Conservation (phyloP, 331 rosid species). For the Quercus tomentella region DNA sequence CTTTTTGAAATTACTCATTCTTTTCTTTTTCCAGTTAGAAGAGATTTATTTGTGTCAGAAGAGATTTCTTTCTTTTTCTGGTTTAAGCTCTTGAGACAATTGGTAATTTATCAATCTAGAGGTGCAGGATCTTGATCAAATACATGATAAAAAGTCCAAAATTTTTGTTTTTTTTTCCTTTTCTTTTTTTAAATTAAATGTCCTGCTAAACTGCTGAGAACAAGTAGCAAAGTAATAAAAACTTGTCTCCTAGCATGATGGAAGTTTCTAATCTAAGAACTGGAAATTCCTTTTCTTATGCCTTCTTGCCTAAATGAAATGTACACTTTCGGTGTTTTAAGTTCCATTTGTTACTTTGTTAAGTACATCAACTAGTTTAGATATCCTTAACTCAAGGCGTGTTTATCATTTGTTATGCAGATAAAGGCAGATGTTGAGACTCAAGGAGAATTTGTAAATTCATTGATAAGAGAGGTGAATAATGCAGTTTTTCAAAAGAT, state of each 20-base stretch:
- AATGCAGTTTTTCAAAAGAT: conserved; percentile 76
- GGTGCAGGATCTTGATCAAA: neutral
- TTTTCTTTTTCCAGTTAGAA: neutral
- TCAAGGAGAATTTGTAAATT: conserved; percentile 96
- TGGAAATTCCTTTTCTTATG: neutral
- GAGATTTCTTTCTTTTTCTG: too few species aligned
- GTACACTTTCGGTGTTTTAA: neutral
- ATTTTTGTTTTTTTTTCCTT: too few species aligned
- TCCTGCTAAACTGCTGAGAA: neutral
- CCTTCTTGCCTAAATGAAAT: neutral
- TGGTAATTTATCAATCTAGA: neutral
- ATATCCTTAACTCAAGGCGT: neutral
- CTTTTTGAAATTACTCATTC: neutral
- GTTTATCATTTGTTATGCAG: conserved; percentile 36
- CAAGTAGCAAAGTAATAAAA: neutral
- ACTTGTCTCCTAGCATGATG: neutral
- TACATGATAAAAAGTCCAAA: neutral
- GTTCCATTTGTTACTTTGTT: neutral
- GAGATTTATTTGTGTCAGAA: too few species aligned
- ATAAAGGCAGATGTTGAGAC: conserved; percentile 97
- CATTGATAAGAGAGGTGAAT: conserved; percentile 89
- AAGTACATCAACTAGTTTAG: neutral
- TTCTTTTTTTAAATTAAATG: neutral
- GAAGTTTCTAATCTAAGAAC: neutral
- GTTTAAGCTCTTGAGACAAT: too few species aligned